Evolutionary conservation across 1,284 basidiomycete species (phyloP).

Genomic region (Thelephora terrestris): DNA sequence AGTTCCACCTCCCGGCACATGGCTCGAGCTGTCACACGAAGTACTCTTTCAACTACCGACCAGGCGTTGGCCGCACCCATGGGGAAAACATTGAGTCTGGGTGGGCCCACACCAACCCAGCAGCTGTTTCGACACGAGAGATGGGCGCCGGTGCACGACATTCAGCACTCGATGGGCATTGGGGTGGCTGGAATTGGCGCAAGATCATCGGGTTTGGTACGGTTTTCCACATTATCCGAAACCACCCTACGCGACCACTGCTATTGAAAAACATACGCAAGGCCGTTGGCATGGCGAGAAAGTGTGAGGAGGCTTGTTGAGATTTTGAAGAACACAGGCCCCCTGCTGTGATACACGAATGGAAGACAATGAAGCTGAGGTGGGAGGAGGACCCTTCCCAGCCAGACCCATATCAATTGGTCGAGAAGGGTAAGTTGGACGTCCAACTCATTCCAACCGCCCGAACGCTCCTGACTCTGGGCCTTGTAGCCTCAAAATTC

Average conservation of each 20-base stretch:
- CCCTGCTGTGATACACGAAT: background rate
- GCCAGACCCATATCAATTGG: conserved; percentile 3
- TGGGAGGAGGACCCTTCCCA: conserved; percentile 6
- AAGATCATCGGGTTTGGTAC: conserved; percentile 6
- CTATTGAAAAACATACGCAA: background rate
- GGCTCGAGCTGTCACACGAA: conserved; percentile 7
- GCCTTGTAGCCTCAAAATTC: background rate
- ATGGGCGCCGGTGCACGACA: conserved; percentile 9
- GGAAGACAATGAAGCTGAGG: background rate
- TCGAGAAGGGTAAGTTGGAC: conserved; percentile 1
- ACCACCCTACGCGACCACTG: background rate
- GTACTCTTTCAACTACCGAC: conserved; percentile 13
- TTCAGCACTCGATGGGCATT: conserved; percentile 12
- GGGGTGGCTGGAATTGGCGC: conserved; percentile 13
- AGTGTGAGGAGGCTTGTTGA: no score
- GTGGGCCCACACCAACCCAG: no score
- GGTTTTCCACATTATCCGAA: background rate
- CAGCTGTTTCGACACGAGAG: conserved; percentile 7
- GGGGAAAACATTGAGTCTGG: no score
- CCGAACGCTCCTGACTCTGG: background rate
- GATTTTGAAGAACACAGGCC: background rate
- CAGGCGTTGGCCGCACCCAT: conserved; percentile 9
- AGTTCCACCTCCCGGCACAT: conserved; percentile 14
- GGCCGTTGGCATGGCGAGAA: background rate
- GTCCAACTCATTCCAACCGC: no score